A percentile compares a stretch with the other conserved stretches of the same genome.
Conservation (phyloP, 73 alveolate species). For the Paramecium primaurelia region DNA sequence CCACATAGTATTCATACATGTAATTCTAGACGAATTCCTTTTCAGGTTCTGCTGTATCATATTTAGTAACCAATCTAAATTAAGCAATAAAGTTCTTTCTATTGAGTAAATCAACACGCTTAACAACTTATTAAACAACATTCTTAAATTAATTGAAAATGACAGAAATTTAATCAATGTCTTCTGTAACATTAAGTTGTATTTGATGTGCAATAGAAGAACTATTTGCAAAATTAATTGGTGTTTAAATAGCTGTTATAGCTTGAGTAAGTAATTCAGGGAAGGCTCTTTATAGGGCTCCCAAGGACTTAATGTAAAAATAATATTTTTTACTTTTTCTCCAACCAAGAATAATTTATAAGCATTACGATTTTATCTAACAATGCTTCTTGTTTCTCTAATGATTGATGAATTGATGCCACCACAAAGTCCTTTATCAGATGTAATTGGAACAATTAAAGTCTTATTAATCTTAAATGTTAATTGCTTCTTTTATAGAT, state of each 20-base stretch:
- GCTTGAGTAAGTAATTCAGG: slow-evolving; percentile 74
- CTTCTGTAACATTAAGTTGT: slow-evolving; percentile 54
- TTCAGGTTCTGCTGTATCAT: slow-evolving; percentile 63
- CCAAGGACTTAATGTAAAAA: neutral
- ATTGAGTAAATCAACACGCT: slow-evolving; percentile 77
- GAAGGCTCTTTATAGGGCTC: slow-evolving; percentile 85
- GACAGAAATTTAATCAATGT: slow-evolving; percentile 69
- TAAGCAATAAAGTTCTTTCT: slow-evolving; percentile 69
- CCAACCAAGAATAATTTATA: slow-evolving; percentile 76
- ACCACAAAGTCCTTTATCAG: slow-evolving; percentile 93
- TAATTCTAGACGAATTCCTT: slow-evolving; percentile 44
- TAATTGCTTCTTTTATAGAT: slow-evolving; percentile 79
- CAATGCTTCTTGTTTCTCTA: slow-evolving; percentile 72
- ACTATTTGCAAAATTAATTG: slow-evolving; percentile 73
- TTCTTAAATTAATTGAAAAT: slow-evolving; percentile 81
- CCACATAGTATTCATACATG: slow-evolving; percentile 79
- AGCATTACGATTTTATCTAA: slow-evolving; percentile 70
- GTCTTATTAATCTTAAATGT: slow-evolving; percentile 62
- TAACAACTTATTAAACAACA: slow-evolving; percentile 69
- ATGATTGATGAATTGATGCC: slow-evolving; percentile 85
- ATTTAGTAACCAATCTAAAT: slow-evolving; percentile 51
- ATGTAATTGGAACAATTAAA: slow-evolving; percentile 78
- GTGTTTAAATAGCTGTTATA: slow-evolving; percentile 65
- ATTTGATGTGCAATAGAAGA: slow-evolving; percentile 76
- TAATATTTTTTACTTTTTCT: slow-evolving; percentile 69